Evolutionary conservation across 2,329 filamentous ascomycete species (phyloP).

Genomic region (Alternaria panax): DNA sequence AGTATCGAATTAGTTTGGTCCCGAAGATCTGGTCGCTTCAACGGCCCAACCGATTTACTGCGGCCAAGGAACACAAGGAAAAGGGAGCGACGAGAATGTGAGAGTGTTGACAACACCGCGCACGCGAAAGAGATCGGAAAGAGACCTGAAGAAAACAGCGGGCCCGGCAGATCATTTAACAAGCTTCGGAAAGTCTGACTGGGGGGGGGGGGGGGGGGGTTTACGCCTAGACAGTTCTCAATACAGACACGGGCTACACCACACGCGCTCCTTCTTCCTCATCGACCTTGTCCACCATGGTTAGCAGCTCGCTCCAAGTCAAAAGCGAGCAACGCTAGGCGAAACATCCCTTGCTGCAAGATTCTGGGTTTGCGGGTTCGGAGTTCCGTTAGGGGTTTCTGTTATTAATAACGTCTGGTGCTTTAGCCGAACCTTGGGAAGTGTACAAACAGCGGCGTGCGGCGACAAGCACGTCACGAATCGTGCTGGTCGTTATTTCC

Average conservation of each 20-base stretch:
- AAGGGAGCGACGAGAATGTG: not conserved
- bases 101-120: not conserved
- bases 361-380: not conserved
- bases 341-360: not conserved
- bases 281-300: not conserved
- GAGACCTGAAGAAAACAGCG: not conserved
- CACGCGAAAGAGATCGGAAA: not conserved
- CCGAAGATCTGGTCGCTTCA: not conserved
- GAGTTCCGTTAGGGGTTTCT: not conserved
- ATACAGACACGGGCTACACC: not conserved
- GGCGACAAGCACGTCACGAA: constrained; percentile 19
- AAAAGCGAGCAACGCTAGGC: not conserved
- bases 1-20: not conserved
- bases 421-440: constrained; percentile 6
- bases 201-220: not conserved
- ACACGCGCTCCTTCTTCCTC: not conserved
- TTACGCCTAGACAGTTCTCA: not conserved
- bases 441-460: constrained; percentile 7
- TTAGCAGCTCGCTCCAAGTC: not conserved
- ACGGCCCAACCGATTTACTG: not conserved
- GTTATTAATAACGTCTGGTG: constrained; percentile 1
- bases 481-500: constrained; percentile 8
- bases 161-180: not conserved
- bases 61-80: not conserved
- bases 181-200: not conserved